phyloP scores from a whole-genome alignment of 208 protist genomes.

The Jaenimonas drosophilae region DNA sequence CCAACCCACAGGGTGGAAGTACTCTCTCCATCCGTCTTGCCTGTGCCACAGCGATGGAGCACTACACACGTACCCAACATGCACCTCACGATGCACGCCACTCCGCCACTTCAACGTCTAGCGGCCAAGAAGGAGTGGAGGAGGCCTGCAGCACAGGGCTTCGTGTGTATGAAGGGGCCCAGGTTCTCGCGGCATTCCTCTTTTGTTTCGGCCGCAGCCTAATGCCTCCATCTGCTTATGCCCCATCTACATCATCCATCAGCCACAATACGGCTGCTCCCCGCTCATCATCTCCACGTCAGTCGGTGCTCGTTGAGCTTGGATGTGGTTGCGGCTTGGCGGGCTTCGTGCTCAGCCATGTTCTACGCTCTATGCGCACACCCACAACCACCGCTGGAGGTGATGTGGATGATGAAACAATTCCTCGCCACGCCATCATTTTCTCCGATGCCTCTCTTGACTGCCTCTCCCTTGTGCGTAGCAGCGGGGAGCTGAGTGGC shows the following conservation, averaged over 20 bases:
- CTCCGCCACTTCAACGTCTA: slow-evolving; percentile 28
- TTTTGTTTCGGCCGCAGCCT: slow-evolving; percentile 16
- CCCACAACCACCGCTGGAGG: background rate
- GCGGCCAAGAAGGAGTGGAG: slow-evolving; percentile 1
- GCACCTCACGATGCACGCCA: too few species aligned
- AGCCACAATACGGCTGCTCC: too few species aligned
- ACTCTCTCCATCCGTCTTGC: slow-evolving; percentile 22
- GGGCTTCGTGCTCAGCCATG: slow-evolving; percentile 22
- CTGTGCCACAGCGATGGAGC: slow-evolving; percentile 40
- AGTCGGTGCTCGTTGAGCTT: slow-evolving; percentile 26
- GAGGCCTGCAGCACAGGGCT: slow-evolving; percentile 42
- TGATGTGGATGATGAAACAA: background rate
- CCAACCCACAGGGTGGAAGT: slow-evolving; percentile 14
- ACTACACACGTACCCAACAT: too few species aligned
- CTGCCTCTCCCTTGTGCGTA: slow-evolving; percentile 30
- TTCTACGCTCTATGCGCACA: slow-evolving; percentile 4
- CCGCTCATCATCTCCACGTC: too few species aligned
- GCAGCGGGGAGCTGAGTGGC: slow-evolving; percentile 6
- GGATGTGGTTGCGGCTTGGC: slow-evolving; percentile 59
- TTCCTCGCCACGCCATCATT: slow-evolving; percentile 18
- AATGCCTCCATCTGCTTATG: slow-evolving; percentile 2
- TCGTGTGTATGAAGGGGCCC: slow-evolving; percentile 60
- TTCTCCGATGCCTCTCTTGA: slow-evolving; percentile 47
- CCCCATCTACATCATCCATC: background rate
- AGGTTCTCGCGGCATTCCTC: slow-evolving; percentile 52